Conservation (phyloP, 2,329 filamentous ascomycete species). For the Fonsecaea erecta region DNA sequence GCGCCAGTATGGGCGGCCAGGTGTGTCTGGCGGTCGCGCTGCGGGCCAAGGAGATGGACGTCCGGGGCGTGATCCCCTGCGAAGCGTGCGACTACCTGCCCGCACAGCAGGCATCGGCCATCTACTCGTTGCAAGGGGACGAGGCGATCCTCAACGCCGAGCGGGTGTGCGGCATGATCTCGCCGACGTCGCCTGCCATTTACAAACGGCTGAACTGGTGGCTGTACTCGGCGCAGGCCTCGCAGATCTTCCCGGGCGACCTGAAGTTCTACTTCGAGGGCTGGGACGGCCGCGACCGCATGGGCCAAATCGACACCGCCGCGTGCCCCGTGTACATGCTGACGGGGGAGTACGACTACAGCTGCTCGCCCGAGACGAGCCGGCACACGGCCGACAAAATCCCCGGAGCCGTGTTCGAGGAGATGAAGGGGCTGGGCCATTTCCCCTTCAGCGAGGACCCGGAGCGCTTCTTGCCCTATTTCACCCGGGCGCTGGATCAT, state of each 20-base stretch:
- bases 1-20: constrained; percentile 31
- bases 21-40: constrained; percentile 29
- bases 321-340: constrained; percentile 58
- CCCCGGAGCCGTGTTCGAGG: constrained; percentile 27
- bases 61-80: constrained; percentile 32
- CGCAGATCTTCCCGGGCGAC: constrained; percentile 57
- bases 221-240: constrained; percentile 54
- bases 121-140: constrained; percentile 27
- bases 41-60: constrained; percentile 20
- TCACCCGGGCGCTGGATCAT: constrained; percentile 27
- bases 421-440: constrained; percentile 34
- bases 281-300: constrained; percentile 53
- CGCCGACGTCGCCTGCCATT: constrained; percentile 50
- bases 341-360: constrained; percentile 45
- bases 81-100: constrained; percentile 31
- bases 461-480: constrained; percentile 29
- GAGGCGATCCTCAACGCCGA: constrained; percentile 29
- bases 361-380: constrained; percentile 27
- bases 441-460: constrained; percentile 35
- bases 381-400: constrained; percentile 32
- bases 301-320: constrained; percentile 53
- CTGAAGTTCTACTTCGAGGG: constrained; percentile 58
- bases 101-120: constrained; percentile 20
- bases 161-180: constrained; percentile 47
- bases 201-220: constrained; percentile 58